A percentile compares a stretch with the other conserved stretches of the same genome.
phyloP scores from a whole-genome alignment of 495 filamentous ascomycete species.

The Daldinia caldariorum region DNA sequence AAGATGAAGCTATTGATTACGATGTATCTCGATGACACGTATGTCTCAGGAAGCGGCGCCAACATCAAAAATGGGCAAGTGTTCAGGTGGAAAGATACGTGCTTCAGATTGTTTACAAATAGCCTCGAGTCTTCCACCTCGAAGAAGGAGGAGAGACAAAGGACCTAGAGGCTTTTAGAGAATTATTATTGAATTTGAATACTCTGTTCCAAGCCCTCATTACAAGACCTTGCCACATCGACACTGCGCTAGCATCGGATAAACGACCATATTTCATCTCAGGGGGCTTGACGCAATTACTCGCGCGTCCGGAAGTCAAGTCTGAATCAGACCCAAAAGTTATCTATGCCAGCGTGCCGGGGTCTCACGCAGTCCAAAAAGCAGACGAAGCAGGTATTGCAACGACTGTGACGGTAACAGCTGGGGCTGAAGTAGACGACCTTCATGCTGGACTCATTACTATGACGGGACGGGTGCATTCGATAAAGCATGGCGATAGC shows the following conservation, averaged over 20 bases:
- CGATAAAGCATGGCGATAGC: conserved; percentile 63
- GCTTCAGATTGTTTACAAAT: too few species aligned
- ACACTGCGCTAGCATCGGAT: conserved; percentile 56
- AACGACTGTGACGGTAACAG: conserved; percentile 62
- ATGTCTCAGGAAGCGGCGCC: too few species aligned
- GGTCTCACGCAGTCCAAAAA: conserved; percentile 55
- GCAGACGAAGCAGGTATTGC: conserved; percentile 62
- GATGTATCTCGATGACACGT: too few species aligned
- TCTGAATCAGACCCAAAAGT: conserved; percentile 52
- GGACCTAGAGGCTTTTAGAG: too few species aligned
- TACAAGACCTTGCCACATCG: too few species aligned
- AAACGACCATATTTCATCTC: conserved; percentile 67
- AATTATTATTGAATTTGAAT: too few species aligned
- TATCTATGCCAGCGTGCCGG: conserved; percentile 68
- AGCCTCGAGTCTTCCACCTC: too few species aligned
- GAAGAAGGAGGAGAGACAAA: too few species aligned
- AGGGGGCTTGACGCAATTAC: conserved; percentile 60
- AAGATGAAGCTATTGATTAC: too few species aligned
- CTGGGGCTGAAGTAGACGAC: conserved; percentile 64
- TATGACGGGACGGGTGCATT: conserved; percentile 63
- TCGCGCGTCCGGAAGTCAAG: conserved; percentile 60
- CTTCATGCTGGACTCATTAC: conserved; percentile 62
- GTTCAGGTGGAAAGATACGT: too few species aligned
- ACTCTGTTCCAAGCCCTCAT: too few species aligned
- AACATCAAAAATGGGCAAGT: too few species aligned